Base-by-base conservation (phyloP, 2,329 filamentous ascomycete genomes). In the Aspergillus intermedius region DNA sequence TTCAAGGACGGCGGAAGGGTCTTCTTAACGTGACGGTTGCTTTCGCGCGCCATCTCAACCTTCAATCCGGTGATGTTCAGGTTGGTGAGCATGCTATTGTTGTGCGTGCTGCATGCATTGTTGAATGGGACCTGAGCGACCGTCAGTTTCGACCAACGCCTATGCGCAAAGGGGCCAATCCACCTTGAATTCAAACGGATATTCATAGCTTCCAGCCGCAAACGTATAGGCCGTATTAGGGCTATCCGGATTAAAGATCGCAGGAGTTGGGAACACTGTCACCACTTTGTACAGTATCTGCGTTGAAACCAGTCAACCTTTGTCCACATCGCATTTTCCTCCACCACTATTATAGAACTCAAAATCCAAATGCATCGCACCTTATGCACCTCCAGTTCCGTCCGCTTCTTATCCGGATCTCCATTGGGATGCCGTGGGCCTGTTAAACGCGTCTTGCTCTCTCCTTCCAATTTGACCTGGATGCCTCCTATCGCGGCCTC, bases 1-100 rank as follows among this genome's bases (percentile, higher is more conserved):
- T 80, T 87, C 47, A 97, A 74, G 4, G 90, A 94, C 0, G 93
- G 93, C 4, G 93, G 93, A 9, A 98, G 76, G 0, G 91, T 95
- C 58, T 83, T 83, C 62, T 87, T 93, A 54, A 93, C 82, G 72
- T 98, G 93, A 42, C 72, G 73, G 48, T 67, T 65, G 7, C 62
- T 67, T 50, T 74, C 71, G 45, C 66, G 66, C 21, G 68, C 69
- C 54, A 75, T 66, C 50, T 76, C 73, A 4, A 76, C 60, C 49
- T 68, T 71, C 48, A 76, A 55, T 19, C 72, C 71, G 9, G 64
- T 67, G 45, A 75, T 66, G 50, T 69, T 74, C 49, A 76, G 59
- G 50, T 74, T 74, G 44, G 71, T 71, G 50, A 74, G 63, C 62
- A 74, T 62, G 54, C 65, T 73, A 45, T 73, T 73, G 44, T 73